Conservation (phyloP, 805 yeast species). For the Candida manassasensis region DNA sequence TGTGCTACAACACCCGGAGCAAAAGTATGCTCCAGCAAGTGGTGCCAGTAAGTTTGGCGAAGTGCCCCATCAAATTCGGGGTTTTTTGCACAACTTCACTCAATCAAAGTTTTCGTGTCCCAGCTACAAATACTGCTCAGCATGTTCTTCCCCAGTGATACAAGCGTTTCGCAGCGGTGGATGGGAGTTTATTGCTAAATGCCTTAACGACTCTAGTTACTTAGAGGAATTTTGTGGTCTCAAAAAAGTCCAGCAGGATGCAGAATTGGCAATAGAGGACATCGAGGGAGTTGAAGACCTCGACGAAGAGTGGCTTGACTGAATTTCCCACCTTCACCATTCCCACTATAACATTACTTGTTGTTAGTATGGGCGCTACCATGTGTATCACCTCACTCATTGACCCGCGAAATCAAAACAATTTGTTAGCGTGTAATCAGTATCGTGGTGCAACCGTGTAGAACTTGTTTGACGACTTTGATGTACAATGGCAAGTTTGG, state of each 20-base stretch:
- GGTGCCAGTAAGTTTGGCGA: conserved; percentile 49
- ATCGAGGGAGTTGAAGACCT: conserved; percentile 22
- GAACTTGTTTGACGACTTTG: no score
- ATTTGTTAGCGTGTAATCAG: no score
- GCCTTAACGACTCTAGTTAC: conserved; percentile 61
- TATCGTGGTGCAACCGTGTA: no score
- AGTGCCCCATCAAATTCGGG: conserved; percentile 87
- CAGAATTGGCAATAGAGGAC: conserved; percentile 48
- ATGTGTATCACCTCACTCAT: not conserved
- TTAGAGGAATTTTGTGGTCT: conserved; percentile 81
- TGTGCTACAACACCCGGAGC: conserved; percentile 59
- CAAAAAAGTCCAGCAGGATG: conserved; percentile 62
- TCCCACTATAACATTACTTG: not conserved
- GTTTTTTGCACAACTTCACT: conserved; percentile 66
- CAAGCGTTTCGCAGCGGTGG: conserved; percentile 47
- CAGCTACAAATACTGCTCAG: conserved; percentile 77
- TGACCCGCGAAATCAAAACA: no score
- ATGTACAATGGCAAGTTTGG: conserved; percentile 1
- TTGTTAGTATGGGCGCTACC: conserved; percentile 1
- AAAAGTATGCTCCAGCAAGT: conserved; percentile 37
- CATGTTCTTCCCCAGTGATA: conserved; percentile 66
- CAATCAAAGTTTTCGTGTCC: conserved; percentile 66
- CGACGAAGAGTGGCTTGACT: conserved; percentile 7
- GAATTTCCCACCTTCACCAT: not conserved
- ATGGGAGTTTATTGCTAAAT: conserved; percentile 77